Percentiles rank a stretch among this genome's conserved stretches.
These are phyloP conservation scores for Spirogloea muscicola DNA, from an alignment of 139 green algal genomes.

Conservation along the genomic window DNA sequence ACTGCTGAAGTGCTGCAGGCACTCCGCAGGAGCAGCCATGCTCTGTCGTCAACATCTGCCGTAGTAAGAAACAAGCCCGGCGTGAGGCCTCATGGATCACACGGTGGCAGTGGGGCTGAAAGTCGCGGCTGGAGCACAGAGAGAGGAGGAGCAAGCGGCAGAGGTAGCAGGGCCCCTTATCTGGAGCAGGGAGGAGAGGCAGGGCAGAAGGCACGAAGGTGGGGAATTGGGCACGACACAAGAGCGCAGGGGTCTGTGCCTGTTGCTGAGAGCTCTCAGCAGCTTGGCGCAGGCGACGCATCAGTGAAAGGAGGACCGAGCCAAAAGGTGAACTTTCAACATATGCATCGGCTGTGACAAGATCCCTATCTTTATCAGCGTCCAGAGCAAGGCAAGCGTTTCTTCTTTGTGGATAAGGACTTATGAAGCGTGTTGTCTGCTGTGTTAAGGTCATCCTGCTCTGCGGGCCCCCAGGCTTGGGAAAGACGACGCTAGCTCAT, in stretches of 20 bases:
- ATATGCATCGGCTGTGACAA: neutral
- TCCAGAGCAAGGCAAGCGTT: neutral
- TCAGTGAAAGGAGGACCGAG: neutral
- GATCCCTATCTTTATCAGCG: neutral
- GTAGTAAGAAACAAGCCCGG: too few relatives aligned
- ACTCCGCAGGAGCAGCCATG: conserved; percentile 9
- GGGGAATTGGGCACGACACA: too few relatives aligned
- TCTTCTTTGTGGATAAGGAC: neutral
- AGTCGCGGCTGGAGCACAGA: neutral
- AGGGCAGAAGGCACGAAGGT: too few relatives aligned
- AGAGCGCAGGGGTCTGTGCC: too few relatives aligned
- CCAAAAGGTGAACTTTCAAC: too few relatives aligned
- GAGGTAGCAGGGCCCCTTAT: conserved; percentile 1
- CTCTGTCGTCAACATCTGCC: too few relatives aligned
- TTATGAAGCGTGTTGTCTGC: neutral
- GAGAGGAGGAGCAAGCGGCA: neutral
- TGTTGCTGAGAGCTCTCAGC: neutral
- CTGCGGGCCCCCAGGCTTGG: conserved; percentile 69
- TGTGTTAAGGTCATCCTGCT: conserved; percentile 57
- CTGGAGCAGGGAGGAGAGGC: neutral
- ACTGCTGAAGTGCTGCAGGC: conserved; percentile 8
- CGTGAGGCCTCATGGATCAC: neutral
- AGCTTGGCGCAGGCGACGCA: neutral
- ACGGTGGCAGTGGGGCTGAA: neutral
- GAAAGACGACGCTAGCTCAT: conserved; percentile 96